phyloP scores from a whole-genome alignment of 306 rosid species.

The Malus asiatica region DNA sequence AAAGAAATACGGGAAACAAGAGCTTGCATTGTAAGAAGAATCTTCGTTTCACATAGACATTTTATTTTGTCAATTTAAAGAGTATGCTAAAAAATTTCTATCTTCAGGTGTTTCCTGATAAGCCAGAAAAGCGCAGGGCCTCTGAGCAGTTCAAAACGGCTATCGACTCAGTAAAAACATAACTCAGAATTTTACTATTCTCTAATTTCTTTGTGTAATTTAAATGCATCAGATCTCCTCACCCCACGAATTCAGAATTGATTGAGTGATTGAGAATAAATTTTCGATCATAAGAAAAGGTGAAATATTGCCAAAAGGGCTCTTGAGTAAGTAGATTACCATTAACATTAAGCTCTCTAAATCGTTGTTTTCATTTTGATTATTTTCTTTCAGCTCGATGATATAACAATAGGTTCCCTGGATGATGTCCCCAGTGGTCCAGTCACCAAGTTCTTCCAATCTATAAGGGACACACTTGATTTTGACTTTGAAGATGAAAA shows the following conservation, averaged over 20 bases:
- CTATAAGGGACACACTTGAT: slow-evolving; percentile 88
- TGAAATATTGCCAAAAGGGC: neutral
- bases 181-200: slow-evolving; percentile 14
- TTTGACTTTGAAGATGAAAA: slow-evolving; percentile 93
- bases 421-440: slow-evolving; percentile 89
- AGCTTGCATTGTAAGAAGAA: slow-evolving; percentile 68
- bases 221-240: neutral
- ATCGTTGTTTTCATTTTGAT: neutral
- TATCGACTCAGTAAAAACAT: slow-evolving; percentile 63
- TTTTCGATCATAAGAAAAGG: neutral
- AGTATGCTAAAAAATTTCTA: slow-evolving; percentile 10
- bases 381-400: slow-evolving; percentile 55
- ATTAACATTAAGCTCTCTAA: neutral
- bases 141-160: slow-evolving; percentile 72
- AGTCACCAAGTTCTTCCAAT: slow-evolving; percentile 69
- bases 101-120: slow-evolving; percentile 89
- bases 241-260: neutral
- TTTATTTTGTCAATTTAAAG: neutral
- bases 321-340: neutral
- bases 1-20: slow-evolving; percentile 57
- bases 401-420: slow-evolving; percentile 68
- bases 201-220: neutral
- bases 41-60: slow-evolving; percentile 1
- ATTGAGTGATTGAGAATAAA: neutral
- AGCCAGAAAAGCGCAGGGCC: slow-evolving; percentile 85